Evolutionary conservation across 1,139 yeast species (phyloP).

Genomic region (Saccharomyces hybrid): DNA sequence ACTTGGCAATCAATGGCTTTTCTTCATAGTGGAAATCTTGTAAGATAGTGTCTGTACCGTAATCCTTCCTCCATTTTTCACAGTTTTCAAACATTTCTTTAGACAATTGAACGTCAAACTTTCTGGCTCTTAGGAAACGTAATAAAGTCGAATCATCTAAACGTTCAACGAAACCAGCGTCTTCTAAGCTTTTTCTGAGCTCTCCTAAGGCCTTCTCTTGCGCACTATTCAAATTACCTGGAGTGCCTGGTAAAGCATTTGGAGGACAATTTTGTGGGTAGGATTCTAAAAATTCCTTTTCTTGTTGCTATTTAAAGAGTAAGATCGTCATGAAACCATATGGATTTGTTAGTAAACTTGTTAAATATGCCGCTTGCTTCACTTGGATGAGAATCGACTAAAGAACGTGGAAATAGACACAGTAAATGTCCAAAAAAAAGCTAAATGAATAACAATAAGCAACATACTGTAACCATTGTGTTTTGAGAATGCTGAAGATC

Average conservation of each 20-base stretch:
- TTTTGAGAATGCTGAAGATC: neutral
- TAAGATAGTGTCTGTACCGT: slow-evolving; percentile 79
- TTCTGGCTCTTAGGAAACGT: slow-evolving; percentile 90
- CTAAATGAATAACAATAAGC: neutral
- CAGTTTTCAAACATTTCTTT: slow-evolving; percentile 76
- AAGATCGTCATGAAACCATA: neutral
- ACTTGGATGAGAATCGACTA: neutral
- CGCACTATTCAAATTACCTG: slow-evolving; percentile 67
- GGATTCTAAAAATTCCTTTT: slow-evolving; percentile 35
- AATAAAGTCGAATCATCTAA: slow-evolving; percentile 83
- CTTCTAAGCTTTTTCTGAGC: slow-evolving; percentile 51
- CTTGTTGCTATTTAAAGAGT: slow-evolving; percentile 8
- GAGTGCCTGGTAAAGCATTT: slow-evolving; percentile 64
- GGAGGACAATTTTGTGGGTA: slow-evolving; percentile 67
- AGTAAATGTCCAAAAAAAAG: neutral
- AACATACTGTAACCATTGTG: slow-evolving; percentile 18
- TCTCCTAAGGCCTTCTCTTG: slow-evolving; percentile 56
- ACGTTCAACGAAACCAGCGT: slow-evolving; percentile 62
- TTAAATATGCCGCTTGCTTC: neutral
- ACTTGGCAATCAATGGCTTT: slow-evolving; percentile 80
- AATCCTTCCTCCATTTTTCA: slow-evolving; percentile 86
- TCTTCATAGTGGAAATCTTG: slow-evolving; percentile 83
- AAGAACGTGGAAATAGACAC: neutral
- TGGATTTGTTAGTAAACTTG: neutral
- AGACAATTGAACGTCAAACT: slow-evolving; percentile 76